Evolutionary conservation across 1,284 basidiomycete genomes (phyloP), one percentile per base, ranked within the genome.

Genomic region (Wolfiporia cocos): DNA sequence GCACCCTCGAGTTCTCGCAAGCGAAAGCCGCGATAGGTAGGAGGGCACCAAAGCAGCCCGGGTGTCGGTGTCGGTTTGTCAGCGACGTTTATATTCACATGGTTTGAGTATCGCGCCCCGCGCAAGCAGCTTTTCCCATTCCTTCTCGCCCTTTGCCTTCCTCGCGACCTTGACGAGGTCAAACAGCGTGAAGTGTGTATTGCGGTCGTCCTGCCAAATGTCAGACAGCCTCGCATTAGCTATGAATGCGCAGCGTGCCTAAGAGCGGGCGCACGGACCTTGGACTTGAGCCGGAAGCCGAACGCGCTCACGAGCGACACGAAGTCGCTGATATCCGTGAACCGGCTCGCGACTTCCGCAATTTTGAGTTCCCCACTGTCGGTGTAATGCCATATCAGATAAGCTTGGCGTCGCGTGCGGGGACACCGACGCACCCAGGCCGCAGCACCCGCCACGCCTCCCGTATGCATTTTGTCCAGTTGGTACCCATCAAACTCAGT

Each of bases 31-130:
- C n/a, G n/a, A n/a, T n/a, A n/a, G n/a, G n/a, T n/a, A n/a, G n/a
- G n/a, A n/a, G n/a, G n/a, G n/a, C n/a, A n/a, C n/a, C n/a, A n/a
- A n/a, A n/a, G n/a, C n/a, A n/a, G n/a, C n/a, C n/a, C n/a, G n/a
- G n/a, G n/a, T n/a, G n/a, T n/a, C n/a, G n/a, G n/a, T n/a, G n/a
- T n/a, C n/a, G n/a, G 10, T 28, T 28, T 7, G 5, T 74, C 65
- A 98, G 57, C 95, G 77, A 56, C 91, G 79, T 67, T 99, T 99
- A 65, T 99, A 99, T 63, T 98, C 88, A 65, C 96, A 99, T 23
- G 93, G 86, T 61, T 93, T 92, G 46, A 99, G 70, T 30, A 83
- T 62, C 50, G 70, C 63, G 14, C 86, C 84, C 52, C 74, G 73
- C 17, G 68, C 63, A 42, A 81, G 54, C 20, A 92, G 58, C 36